These are phyloP conservation scores for Ophiocordyceps robertsii DNA, from an alignment of 2,329 filamentous ascomycete genomes.

Conservation along the genomic window DNA sequence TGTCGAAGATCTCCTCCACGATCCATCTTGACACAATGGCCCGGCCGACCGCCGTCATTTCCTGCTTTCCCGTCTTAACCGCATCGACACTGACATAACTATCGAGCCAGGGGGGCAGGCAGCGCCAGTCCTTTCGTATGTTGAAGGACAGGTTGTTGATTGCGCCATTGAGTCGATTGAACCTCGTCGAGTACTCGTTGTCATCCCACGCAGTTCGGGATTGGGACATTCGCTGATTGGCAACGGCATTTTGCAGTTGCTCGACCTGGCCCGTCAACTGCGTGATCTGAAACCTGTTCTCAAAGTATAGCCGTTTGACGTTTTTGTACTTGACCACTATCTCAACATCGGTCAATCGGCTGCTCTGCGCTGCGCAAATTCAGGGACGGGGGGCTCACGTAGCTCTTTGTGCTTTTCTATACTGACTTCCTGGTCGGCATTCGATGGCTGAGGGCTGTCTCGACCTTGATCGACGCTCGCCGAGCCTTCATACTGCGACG, in stretches of 20 bases:
- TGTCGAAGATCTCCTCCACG: slow-evolving; percentile 80
- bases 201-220: slow-evolving; percentile 92
- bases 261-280: slow-evolving; percentile 79
- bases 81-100: slow-evolving; percentile 75
- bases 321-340: slow-evolving; percentile 93
- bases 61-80: slow-evolving; percentile 76
- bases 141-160: slow-evolving; percentile 93
- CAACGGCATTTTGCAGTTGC: slow-evolving; percentile 91
- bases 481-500: slow-evolving; percentile 30
- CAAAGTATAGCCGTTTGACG: slow-evolving; percentile 95
- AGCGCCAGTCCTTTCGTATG: slow-evolving; percentile 87
- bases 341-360: slow-evolving; percentile 5
- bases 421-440: slow-evolving; percentile 28
- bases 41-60: slow-evolving; percentile 92
- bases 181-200: slow-evolving; percentile 80
- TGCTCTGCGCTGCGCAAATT: not conserved
- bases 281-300: slow-evolving; percentile 86
- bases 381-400: slow-evolving; percentile 23
- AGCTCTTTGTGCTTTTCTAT: slow-evolving; percentile 43
- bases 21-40: slow-evolving; percentile 84
- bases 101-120: slow-evolving; percentile 67
- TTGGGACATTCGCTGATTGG: slow-evolving; percentile 87
- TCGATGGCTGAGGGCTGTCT: slow-evolving; percentile 41
- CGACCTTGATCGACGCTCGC: slow-evolving; percentile 31
- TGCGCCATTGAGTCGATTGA: slow-evolving; percentile 81